phyloP scores from a whole-genome alignment of 768 basidiomycete genomes.

The Phylloporus rhodoxanthus region DNA sequence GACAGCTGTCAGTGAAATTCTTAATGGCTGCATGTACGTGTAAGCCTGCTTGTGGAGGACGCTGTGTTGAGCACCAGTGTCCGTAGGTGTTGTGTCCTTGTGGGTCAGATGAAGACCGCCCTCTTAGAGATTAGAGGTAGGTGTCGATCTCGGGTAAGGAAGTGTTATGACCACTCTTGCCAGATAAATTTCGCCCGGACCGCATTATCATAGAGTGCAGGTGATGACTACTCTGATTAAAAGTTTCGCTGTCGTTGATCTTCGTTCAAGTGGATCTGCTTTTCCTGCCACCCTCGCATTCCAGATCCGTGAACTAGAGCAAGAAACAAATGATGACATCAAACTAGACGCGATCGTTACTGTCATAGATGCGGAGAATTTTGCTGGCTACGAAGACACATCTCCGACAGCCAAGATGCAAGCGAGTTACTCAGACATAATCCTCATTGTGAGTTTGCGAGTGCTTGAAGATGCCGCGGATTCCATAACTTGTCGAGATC shows the following conservation, averaged over 20 bases:
- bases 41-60: background rate
- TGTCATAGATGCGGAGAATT: slow-evolving; percentile 88
- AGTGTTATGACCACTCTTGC: background rate
- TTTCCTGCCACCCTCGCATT: slow-evolving; percentile 95
- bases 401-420: slow-evolving; percentile 91
- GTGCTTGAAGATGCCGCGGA: background rate
- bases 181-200: slow-evolving; percentile 81
- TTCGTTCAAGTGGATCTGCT: slow-evolving; percentile 67
- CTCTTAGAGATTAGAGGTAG: slow-evolving; percentile 80
- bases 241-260: slow-evolving; percentile 1
- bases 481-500: slow-evolving; percentile 4
- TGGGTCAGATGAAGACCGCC: slow-evolving; percentile 91
- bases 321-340: slow-evolving; percentile 67
- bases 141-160: slow-evolving; percentile 1
- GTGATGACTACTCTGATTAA: slow-evolving; percentile 36
- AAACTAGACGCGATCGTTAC: slow-evolving; percentile 88
- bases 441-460: slow-evolving; percentile 60
- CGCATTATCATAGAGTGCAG: slow-evolving; percentile 95
- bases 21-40: slow-evolving; percentile 89
- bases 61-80: background rate
- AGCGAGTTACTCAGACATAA: slow-evolving; percentile 91
- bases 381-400: slow-evolving; percentile 86
- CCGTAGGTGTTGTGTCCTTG: slow-evolving; percentile 83
- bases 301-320: slow-evolving; percentile 87
- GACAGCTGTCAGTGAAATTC: slow-evolving; percentile 84